Percentiles rank a stretch among this genome's conserved stretches.
Evolutionary conservation across 2,329 filamentous ascomycete genomes (phyloP).

Genomic region (Penicillium sp.): DNA sequence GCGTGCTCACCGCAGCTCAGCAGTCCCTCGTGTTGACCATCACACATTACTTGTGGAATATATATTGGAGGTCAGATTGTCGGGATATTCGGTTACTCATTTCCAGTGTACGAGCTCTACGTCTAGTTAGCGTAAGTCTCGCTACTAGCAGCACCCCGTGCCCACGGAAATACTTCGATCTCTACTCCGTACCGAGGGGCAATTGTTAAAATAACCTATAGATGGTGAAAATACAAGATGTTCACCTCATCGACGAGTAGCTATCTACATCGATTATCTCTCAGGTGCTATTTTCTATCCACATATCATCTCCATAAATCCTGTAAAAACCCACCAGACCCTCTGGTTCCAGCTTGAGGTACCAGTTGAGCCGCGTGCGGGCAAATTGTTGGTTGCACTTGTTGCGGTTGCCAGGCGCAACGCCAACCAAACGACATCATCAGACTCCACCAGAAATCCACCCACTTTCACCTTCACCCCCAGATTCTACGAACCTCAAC

Average conservation of each 20-base stretch:
- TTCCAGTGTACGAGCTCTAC: too few relatives aligned
- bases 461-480: not conserved
- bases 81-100: not conserved
- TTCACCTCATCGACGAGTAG: not conserved
- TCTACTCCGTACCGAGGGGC: too few relatives aligned
- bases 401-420: slow-evolving; percentile 16
- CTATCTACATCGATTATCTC: not conserved
- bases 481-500: slow-evolving; percentile 1
- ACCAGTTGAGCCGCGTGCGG: not conserved
- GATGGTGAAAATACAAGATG: too few relatives aligned
- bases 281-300: not conserved
- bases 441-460: slow-evolving; percentile 13
- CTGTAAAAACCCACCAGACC: not conserved
- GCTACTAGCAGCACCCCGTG: too few relatives aligned
- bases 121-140: too few relatives aligned
- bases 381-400: slow-evolving; percentile 5
- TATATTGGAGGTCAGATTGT: not conserved
- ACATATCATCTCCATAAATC: not conserved
- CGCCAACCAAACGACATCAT: slow-evolving; percentile 11
- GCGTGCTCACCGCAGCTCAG: slow-evolving; percentile 6
- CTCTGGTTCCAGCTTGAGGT: not conserved
- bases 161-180: too few relatives aligned
- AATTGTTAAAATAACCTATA: too few relatives aligned
- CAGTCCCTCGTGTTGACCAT: not conserved
- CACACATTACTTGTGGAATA: not conserved